Percentiles rank a stretch among this genome's conserved stretches.
Evolutionary conservation across 305 asterid genomes (phyloP).

Genomic region (Fraxinus baroniana): DNA sequence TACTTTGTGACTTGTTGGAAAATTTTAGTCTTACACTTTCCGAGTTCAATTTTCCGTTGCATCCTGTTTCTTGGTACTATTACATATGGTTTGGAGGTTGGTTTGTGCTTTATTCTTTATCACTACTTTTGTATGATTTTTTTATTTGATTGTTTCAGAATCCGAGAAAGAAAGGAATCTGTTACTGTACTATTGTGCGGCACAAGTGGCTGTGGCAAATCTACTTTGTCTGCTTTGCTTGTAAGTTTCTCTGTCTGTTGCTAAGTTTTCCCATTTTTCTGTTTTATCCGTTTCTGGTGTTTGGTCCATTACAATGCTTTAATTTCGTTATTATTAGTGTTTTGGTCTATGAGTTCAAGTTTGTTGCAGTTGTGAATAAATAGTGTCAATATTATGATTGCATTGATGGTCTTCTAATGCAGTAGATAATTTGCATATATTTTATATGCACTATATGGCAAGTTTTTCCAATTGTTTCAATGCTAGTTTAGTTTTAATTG

Average conservation of each 20-base stretch:
- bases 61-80: background rate
- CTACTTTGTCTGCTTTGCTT: slow-evolving; percentile 33
- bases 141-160: slow-evolving; percentile 14
- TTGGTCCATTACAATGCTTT: background rate
- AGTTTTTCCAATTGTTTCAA: background rate
- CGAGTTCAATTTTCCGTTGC: background rate
- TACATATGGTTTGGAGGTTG: slow-evolving; percentile 4
- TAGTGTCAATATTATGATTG: background rate
- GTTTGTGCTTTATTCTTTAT: background rate
- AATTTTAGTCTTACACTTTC: background rate
- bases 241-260: slow-evolving; percentile 9
- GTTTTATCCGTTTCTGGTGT: background rate
- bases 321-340: background rate
- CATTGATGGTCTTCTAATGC: background rate
- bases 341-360: background rate
- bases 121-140: background rate
- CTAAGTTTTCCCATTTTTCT: background rate
- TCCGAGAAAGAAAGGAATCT: slow-evolving; percentile 34
- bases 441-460: background rate
- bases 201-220: slow-evolving; percentile 36
- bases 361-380: background rate
- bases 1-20: background rate
- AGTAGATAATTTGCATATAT: background rate
- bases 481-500: background rate
- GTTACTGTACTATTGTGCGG: slow-evolving; percentile 31